phyloP scores from a whole-genome alignment of 306 rosid species.

The Trifolium fragiferum region DNA sequence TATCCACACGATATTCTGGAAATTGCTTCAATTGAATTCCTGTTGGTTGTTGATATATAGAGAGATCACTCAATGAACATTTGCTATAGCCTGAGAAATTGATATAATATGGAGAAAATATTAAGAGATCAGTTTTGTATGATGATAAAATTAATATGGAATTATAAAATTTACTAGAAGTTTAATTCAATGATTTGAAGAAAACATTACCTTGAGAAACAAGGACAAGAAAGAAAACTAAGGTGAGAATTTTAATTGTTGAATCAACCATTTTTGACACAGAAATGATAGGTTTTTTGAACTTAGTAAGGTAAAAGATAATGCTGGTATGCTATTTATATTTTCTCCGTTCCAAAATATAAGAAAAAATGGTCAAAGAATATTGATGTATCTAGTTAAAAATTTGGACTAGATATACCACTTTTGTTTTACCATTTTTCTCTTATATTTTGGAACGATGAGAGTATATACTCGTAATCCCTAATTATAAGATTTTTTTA shows the following conservation, averaged over 20 bases:
- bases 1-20: slow-evolving; percentile 24
- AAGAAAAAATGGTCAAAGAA: no score
- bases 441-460: no score
- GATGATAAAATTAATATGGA: no score
- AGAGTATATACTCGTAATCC: no score
- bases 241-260: neutral
- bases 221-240: neutral
- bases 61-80: slow-evolving; percentile 34
- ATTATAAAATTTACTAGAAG: neutral
- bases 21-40: slow-evolving; percentile 20
- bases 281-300: no score
- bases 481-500: no score
- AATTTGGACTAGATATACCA: no score
- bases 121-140: neutral
- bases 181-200: neutral
- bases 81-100: neutral
- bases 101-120: neutral
- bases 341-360: no score
- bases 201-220: neutral
- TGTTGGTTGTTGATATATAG: slow-evolving; percentile 30
- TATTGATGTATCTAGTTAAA: no score
- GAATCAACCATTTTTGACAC: neutral
- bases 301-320: no score
- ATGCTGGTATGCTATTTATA: no score
- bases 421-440: no score